phyloP scores from a whole-genome alignment of 345 rosid genomes.

The Capsella bursapastoris region DNA sequence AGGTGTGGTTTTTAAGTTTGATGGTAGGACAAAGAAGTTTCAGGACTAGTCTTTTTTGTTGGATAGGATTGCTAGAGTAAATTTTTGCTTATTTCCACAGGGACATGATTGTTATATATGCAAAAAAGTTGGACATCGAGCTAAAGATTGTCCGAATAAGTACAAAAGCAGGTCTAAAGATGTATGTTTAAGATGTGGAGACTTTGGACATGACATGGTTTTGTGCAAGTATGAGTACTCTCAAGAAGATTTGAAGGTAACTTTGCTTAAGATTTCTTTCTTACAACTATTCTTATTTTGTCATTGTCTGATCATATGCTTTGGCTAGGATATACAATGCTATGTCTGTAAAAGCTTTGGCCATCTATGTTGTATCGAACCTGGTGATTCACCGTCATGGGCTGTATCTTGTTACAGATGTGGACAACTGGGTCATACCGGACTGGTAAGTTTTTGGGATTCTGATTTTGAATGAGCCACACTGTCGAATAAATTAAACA shows the following conservation, averaged over 20 bases:
- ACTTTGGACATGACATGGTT: conserved; percentile 86
- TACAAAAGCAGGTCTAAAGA: conserved; percentile 47
- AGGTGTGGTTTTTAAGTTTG: conserved; percentile 53
- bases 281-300: background rate
- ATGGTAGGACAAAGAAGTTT: background rate
- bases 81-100: conserved; percentile 45
- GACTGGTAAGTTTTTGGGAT: conserved; percentile 61
- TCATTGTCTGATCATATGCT: conserved; percentile 6
- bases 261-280: background rate
- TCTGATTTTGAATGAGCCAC: background rate
- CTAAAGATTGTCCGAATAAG: conserved; percentile 85
- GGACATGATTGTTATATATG: conserved; percentile 78
- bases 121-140: conserved; percentile 73
- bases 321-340: conserved; percentile 83
- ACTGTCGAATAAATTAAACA: background rate
- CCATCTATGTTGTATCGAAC: conserved; percentile 74
- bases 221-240: conserved; percentile 66
- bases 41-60: background rate
- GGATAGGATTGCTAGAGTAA: background rate
- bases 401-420: conserved; percentile 89
- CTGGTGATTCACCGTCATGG: conserved; percentile 45
- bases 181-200: conserved; percentile 86
- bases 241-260: conserved; percentile 75
- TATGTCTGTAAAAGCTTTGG: conserved; percentile 81
- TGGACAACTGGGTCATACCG: conserved; percentile 84